Percentiles rank a stretch among this genome's conserved stretches.
Evolutionary conservation across 202 grass and related monocot genomes (phyloP).

Genomic region (Zizania palustris): DNA sequence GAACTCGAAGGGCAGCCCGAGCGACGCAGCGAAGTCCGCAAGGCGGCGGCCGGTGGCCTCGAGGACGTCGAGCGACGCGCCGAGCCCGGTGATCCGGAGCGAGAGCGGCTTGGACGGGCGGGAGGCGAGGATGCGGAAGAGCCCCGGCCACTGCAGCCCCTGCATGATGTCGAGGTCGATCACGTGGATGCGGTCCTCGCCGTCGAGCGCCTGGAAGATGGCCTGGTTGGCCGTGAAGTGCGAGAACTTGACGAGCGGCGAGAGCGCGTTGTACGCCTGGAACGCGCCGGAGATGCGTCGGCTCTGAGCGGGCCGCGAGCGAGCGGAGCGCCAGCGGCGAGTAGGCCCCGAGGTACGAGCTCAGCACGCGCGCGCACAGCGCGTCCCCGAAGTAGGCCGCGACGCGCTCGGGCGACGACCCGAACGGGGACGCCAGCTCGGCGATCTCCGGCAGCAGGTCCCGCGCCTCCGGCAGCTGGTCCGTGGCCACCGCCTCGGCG

Average conservation of each 20-base stretch:
- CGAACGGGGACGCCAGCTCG: slow-evolving; percentile 84
- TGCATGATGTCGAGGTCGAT: slow-evolving; percentile 96
- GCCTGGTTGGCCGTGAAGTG: slow-evolving; percentile 97
- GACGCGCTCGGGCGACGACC: slow-evolving; percentile 75
- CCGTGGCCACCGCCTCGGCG: slow-evolving; percentile 71
- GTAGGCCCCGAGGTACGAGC: slow-evolving; percentile 79
- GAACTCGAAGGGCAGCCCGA: slow-evolving; percentile 83
- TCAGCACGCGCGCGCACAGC: slow-evolving; percentile 70
- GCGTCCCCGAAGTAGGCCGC: slow-evolving; percentile 88
- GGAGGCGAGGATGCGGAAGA: slow-evolving; percentile 89
- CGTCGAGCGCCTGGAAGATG: slow-evolving; percentile 77
- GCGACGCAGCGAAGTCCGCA: slow-evolving; percentile 63
- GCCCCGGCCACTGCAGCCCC: slow-evolving; percentile 83
- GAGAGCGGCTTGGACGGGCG: slow-evolving; percentile 53
- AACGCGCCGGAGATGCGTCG: slow-evolving; percentile 58
- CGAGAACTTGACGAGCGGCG: slow-evolving; percentile 92
- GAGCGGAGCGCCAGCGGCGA: slow-evolving; percentile 53
- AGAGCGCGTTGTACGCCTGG: slow-evolving; percentile 79
- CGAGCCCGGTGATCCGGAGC: slow-evolving; percentile 77
- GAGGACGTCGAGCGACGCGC: slow-evolving; percentile 75
- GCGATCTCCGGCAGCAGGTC: slow-evolving; percentile 79
- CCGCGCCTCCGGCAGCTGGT: slow-evolving; percentile 62
- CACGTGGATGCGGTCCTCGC: slow-evolving; percentile 66
- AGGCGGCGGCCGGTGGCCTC: slow-evolving; percentile 80
- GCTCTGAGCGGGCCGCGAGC: slow-evolving; percentile 36